These are phyloP conservation scores for Torulaspora maleeae DNA, from an alignment of 805 yeast genomes.

Conservation along the genomic window DNA sequence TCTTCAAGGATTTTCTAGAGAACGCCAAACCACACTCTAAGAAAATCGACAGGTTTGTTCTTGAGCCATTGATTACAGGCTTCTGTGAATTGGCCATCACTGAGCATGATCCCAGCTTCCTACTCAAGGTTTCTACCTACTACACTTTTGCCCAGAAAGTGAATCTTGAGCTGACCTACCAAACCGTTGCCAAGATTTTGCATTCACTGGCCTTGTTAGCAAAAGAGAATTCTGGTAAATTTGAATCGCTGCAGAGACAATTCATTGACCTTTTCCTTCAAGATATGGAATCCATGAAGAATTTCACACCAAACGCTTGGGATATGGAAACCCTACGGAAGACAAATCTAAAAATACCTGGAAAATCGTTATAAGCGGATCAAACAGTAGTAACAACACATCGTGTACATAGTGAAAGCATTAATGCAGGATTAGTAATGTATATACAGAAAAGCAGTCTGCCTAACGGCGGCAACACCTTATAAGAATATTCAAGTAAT, in stretches of 20 bases:
- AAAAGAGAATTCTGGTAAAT: slow-evolving; percentile 12
- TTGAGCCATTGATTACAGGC: slow-evolving; percentile 23
- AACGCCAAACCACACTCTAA: slow-evolving; percentile 8
- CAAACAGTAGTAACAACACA: background rate
- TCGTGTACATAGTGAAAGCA: slow-evolving; percentile 8
- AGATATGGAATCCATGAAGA: slow-evolving; percentile 8
- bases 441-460: slow-evolving; percentile 1
- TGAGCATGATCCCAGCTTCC: slow-evolving; percentile 12
- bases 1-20: slow-evolving; percentile 23
- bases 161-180: slow-evolving; percentile 10
- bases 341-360: slow-evolving; percentile 13
- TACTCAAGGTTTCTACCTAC: slow-evolving; percentile 20
- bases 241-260: slow-evolving; percentile 8
- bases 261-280: slow-evolving; percentile 11
- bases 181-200: slow-evolving; percentile 13
- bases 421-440: slow-evolving; percentile 1
- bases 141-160: slow-evolving; percentile 19
- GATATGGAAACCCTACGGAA: slow-evolving; percentile 16
- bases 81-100: slow-evolving; percentile 18
- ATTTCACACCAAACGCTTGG: slow-evolving; percentile 15
- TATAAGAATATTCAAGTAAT: background rate
- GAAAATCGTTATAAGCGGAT: slow-evolving; percentile 1
- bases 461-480: background rate
- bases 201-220: slow-evolving; percentile 14
- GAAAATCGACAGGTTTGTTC: slow-evolving; percentile 8